phyloP scores from a whole-genome alignment of 768 basidiomycete species.

The Hydnomerulius pinastri region DNA sequence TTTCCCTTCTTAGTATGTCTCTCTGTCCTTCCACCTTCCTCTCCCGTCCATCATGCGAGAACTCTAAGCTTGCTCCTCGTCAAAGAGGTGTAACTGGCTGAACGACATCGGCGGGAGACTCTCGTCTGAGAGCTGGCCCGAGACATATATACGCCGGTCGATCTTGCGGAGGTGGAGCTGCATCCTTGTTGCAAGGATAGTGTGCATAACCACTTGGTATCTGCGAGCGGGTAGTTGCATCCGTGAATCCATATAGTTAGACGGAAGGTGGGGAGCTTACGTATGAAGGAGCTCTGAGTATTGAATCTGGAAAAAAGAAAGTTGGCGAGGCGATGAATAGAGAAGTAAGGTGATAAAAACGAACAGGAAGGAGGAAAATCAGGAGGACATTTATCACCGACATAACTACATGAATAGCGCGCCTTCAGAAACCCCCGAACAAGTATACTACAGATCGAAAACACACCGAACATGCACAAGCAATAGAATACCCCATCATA shows the following conservation, averaged over 20 bases:
- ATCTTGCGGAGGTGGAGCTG: slow-evolving; percentile 1
- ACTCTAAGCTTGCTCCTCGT: background rate
- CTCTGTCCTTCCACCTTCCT: no score
- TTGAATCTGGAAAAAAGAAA: background rate
- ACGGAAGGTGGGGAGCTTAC: background rate
- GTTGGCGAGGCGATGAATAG: background rate
- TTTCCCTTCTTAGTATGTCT: no score
- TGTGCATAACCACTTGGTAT: slow-evolving; percentile 5
- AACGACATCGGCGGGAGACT: background rate
- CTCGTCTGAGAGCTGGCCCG: background rate
- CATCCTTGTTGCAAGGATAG: slow-evolving; percentile 1
- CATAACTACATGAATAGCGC: background rate
- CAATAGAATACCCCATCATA: background rate
- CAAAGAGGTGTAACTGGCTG: background rate
- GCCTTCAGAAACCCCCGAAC: background rate
- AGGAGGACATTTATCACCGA: background rate
- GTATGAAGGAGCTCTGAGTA: background rate
- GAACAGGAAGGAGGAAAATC: background rate
- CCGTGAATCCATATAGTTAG: no score
- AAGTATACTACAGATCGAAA: background rate
- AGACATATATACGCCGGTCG: background rate
- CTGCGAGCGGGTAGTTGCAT: background rate
- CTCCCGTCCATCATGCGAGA: background rate
- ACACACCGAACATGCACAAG: background rate
- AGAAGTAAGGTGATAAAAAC: background rate